phyloP scores from a whole-genome alignment of 73 alveolate genomes.

The Paramecium biaurelia region DNA sequence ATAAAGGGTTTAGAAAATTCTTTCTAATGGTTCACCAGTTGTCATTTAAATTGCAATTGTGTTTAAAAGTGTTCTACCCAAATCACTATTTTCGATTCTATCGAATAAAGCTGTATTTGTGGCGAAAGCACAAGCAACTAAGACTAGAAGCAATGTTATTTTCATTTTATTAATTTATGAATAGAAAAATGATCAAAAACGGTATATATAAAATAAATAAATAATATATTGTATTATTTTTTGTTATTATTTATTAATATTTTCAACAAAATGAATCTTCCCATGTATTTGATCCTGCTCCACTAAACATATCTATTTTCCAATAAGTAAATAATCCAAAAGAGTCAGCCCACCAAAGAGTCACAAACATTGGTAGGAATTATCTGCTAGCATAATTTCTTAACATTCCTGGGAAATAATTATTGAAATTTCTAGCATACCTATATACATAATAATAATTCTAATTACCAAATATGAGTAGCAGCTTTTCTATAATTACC shows the following conservation, averaged over 20 bases:
- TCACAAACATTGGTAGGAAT: conserved; percentile 58
- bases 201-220: neutral
- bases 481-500: conserved; percentile 73
- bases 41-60: conserved; percentile 38
- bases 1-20: conserved; percentile 54
- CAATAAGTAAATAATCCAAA: conserved; percentile 72
- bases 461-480: conserved; percentile 74
- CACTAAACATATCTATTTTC: conserved; percentile 58
- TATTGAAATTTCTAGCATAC: conserved; percentile 54
- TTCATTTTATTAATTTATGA: neutral
- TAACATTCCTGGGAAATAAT: conserved; percentile 74
- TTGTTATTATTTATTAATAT: neutral
- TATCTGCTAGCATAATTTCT: conserved; percentile 65
- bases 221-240: neutral
- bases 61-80: conserved; percentile 30
- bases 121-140: conserved; percentile 35
- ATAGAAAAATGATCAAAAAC: neutral
- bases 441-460: neutral
- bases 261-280: conserved; percentile 56
- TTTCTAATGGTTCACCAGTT: conserved; percentile 40
- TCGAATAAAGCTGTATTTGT: conserved; percentile 34
- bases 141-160: neutral
- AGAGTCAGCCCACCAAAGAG: conserved; percentile 73
- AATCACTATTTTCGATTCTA: neutral
- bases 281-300: conserved; percentile 64